Base-by-base conservation (phyloP, 75 land plant genomes). In the Sequoiadendron giganteum region DNA sequence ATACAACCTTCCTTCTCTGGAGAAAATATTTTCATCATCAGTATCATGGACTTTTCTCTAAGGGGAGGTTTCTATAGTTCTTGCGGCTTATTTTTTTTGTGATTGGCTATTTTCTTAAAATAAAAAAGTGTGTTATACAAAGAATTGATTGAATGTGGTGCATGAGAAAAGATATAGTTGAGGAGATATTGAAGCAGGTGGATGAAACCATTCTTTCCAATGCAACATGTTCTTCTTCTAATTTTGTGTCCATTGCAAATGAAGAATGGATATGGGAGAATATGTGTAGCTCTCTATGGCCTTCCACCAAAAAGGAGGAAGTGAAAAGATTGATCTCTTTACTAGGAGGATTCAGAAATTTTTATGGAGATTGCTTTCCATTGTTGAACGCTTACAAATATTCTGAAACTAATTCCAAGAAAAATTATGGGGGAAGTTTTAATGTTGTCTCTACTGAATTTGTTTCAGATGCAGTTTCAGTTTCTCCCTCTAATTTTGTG, bases 181-280 rank as follows among this genome's bases (percentile, higher is more conserved):
- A 90, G 54, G 98, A 95, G 85, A 90, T 96, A 68, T 70, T 96
- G 36, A 91, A 91, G 81, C 93, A 94, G 40, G 94, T 94, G 58
- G 97, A 96, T 88, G 97, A 94, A 1, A 76, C 91, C 40, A 93
- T 92, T 30, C 92, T 96, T 56, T 96, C 98, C 10, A 94, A 75
- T 34, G 94, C 95, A 52, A 93, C 88, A 47, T 96, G 95, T 90
- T 90, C 90, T 16, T 94, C 94, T 89, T 87, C 92, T 28, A 85
- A 85, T 6, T 95, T 95, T 28, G 73, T 79, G 56, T 87, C 91
- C 39, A 86, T 94, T 5, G 90, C 95, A 21, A 90, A 42, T 36
- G 93, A 93, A 58, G 97, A 96, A 88, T 88, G 25, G 6, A 19
- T 95, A 18, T 96, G 98, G 98, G 95, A 96, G 80, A 90, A 92